Base-by-base conservation (phyloP, 495 filamentous ascomycete genomes). In the Tricharina praecox region DNA sequence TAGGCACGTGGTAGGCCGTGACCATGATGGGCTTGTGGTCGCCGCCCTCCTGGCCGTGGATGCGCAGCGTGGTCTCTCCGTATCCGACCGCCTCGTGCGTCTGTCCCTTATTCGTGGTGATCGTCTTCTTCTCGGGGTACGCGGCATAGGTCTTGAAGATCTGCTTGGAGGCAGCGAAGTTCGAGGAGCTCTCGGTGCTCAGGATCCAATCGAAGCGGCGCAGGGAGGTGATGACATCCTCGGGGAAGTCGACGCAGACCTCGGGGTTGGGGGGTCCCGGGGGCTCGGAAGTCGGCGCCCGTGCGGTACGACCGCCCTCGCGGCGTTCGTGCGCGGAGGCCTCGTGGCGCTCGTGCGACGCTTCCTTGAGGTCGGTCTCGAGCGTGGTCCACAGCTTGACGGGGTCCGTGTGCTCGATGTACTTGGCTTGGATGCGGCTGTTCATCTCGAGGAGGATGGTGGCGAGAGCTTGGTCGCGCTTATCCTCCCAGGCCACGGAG, bases 401-500 rank as follows among this genome's bases (percentile, higher is more conserved):
- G 15, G 34, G 34, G 18, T 37, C 34, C 7, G 34, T 37, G 4
- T 8, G 8, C 8, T 7, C 8, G 16, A 37, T 37, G 34, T 37
- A 37, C 15, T 37, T 4, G 8, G 7, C 5, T 18, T 37, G 34
- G 9, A 37, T 18, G 4, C 18, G 8, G 9, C 7, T 4, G 34
- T 11, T 11, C 34, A 37, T 37, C 18, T 9, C 8, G 16, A 37
- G 34, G 34, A 37, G 34, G 8, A 37, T 37, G 9, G 34, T 37
- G 34, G 34, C 34, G 4, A 37, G 34, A 11, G 34, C 34, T 37
- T 37, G 34, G 34, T 37, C 34, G 34, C 34, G 34, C 16, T 37
- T 37, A 15, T 37, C 34, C 15, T 37, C 34, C 34, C 34, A 37
- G 4, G 7, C 34, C 8, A 37, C 8, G 34, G 34, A 7, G 34